Percentiles rank a stretch among this genome's conserved stretches.
These are phyloP conservation scores for Hypoxylon sp. DNA, from an alignment of 2,329 filamentous ascomycete species.

Conservation along the genomic window DNA sequence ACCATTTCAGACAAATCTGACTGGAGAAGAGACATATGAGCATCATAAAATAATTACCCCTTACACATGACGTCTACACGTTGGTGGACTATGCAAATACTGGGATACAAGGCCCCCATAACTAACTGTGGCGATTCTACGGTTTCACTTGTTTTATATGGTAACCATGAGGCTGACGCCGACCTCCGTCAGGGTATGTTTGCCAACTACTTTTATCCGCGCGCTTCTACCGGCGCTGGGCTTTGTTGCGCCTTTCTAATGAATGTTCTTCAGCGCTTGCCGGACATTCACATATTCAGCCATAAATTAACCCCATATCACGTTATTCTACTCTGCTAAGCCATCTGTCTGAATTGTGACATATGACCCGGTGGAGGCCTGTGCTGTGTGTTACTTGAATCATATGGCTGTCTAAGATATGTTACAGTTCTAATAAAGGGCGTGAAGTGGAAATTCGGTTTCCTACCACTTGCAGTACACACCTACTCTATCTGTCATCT, in stretches of 20 bases:
- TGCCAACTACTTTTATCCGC: not conserved
- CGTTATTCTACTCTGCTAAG: not conserved
- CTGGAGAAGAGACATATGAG: not conserved
- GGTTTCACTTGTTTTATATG: slow-evolving; percentile 1
- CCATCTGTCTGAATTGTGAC: not conserved
- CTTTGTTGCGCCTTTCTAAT: not conserved
- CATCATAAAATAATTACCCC: not conserved
- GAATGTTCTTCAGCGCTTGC: not conserved
- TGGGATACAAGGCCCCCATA: not conserved
- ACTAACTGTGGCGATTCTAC: not conserved
- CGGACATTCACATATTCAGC: not conserved
- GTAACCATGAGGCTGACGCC: not conserved
- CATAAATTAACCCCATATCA: not conserved
- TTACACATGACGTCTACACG: not conserved
- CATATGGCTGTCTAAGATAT: not conserved
- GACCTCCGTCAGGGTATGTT: not conserved
- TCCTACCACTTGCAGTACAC: not conserved
- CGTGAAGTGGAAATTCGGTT: slow-evolving; percentile 22
- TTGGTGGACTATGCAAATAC: not conserved
- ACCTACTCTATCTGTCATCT: not conserved
- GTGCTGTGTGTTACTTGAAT: not conserved
- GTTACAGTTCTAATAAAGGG: not conserved
- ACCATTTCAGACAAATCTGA: not conserved
- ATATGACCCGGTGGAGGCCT: not conserved
- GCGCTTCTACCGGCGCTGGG: not conserved